Conservation (phyloP, 2,329 filamentous ascomycete genomes). For the Chrysoporthe puriensis region DNA sequence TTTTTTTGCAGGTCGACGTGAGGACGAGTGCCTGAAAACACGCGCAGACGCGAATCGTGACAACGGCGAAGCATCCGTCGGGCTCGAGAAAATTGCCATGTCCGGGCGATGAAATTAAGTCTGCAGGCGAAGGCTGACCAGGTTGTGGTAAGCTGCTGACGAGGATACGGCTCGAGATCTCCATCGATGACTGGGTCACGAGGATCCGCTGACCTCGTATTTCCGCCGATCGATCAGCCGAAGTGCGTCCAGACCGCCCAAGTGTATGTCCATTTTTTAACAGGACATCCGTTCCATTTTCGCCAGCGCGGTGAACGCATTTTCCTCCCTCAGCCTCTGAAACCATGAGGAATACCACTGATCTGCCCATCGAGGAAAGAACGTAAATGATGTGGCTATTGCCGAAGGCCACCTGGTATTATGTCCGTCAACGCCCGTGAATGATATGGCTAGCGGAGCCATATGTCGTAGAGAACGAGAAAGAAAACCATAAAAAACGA, state of each 20-base stretch:
- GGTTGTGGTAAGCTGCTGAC: not conserved
- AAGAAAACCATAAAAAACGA: slow-evolving; percentile 32
- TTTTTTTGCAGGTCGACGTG: not conserved
- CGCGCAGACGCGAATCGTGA: not conserved
- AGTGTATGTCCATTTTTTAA: not conserved
- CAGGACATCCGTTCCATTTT: not conserved
- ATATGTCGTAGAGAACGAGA: slow-evolving; percentile 32
- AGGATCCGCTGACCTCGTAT: not conserved
- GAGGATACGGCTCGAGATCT: not conserved
- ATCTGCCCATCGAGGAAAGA: slow-evolving; percentile 15
- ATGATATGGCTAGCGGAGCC: slow-evolving; percentile 25
- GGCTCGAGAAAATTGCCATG: not conserved
- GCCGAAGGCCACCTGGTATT: slow-evolving; percentile 28
- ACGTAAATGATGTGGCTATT: slow-evolving; percentile 21
- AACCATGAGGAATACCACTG: slow-evolving; percentile 11
- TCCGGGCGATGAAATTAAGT: not conserved
- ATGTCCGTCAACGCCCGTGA: slow-evolving; percentile 27
- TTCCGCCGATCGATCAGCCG: not conserved
- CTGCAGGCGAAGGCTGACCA: not conserved
- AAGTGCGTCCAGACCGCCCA: not conserved
- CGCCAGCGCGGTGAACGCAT: not conserved
- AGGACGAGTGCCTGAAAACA: not conserved
- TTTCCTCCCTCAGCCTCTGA: slow-evolving; percentile 2
- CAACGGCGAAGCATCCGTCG: not conserved
- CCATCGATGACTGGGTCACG: not conserved